A percentile compares a stretch with the other conserved stretches of the same genome.
Evolutionary conservation across 768 basidiomycete species (phyloP).

Genomic region (Lyophyllum atratum): DNA sequence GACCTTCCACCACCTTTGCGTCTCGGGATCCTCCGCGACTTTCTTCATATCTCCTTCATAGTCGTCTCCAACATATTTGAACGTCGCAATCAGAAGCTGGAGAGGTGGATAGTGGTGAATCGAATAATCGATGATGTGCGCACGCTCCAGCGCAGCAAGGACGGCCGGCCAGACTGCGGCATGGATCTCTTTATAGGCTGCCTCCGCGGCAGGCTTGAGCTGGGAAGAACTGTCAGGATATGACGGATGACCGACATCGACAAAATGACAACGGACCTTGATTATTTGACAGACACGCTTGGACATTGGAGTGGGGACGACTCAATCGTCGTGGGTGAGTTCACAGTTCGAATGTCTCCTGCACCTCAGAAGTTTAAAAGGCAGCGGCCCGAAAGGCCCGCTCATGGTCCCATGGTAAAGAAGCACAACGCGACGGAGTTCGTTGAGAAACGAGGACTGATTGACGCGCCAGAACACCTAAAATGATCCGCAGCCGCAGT

Average conservation of each 20-base stretch:
- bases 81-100: constrained; percentile 72
- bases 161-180: constrained; percentile 69
- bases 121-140: constrained; percentile 75
- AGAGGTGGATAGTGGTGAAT: constrained; percentile 69
- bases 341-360: neutral
- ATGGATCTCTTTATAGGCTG: constrained; percentile 62
- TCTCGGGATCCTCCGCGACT: constrained; percentile 66
- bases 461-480: constrained; percentile 1
- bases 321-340: neutral
- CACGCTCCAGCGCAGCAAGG: constrained; percentile 58
- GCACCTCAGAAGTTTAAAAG: neutral
- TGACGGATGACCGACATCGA: neutral
- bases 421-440: neutral
- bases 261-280: constrained; percentile 42
- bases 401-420: neutral
- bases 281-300: constrained; percentile 76
- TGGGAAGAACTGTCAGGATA: constrained; percentile 23
- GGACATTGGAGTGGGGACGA: constrained; percentile 24
- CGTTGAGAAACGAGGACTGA: neutral
- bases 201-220: constrained; percentile 55
- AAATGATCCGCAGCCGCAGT: constrained; percentile 3
- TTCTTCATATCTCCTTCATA: constrained; percentile 67
- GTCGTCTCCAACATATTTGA: constrained; percentile 72
- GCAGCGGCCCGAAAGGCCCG: constrained; percentile 15
- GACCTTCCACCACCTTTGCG: constrained; percentile 75